phyloP scores from a whole-genome alignment of 2,329 filamentous ascomycete genomes.

The Pseudogymnoascus sp. region DNA sequence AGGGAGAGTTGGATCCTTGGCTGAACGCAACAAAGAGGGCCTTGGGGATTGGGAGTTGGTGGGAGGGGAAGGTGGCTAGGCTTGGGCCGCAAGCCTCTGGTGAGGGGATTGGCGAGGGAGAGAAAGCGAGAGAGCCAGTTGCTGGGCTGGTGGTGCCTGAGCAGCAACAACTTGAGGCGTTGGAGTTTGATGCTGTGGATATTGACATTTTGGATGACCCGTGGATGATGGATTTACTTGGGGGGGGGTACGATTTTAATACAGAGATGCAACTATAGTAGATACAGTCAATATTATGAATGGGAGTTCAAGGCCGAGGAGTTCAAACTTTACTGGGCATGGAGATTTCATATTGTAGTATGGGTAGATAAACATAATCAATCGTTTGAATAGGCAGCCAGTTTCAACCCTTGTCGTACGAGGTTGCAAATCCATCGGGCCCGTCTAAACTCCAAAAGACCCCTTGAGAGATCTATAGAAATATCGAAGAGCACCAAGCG shows the following conservation, averaged over 20 bases:
- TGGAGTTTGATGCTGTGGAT: background rate
- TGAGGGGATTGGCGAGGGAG: background rate
- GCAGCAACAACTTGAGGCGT: background rate
- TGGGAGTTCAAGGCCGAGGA: background rate
- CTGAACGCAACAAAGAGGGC: background rate
- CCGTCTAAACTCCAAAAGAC: background rate
- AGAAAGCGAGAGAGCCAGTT: background rate
- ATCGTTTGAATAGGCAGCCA: background rate
- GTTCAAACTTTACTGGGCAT: background rate
- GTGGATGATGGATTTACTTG: background rate
- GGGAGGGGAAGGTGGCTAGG: background rate
- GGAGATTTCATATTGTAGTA: background rate
- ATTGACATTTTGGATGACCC: background rate
- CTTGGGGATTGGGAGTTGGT: background rate
- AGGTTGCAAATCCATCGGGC: background rate
- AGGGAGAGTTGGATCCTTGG: background rate
- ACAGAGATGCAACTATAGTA: background rate
- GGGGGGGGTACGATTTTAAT: background rate
- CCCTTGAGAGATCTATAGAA: background rate
- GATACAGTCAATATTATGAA: background rate
- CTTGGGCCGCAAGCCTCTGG: background rate
- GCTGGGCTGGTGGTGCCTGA: background rate
- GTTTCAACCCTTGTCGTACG: background rate
- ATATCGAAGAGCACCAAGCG: constrained; percentile 16
- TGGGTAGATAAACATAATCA: background rate